phyloP scores from a whole-genome alignment of 495 filamentous ascomycete species.

The Xylaria acuta region DNA sequence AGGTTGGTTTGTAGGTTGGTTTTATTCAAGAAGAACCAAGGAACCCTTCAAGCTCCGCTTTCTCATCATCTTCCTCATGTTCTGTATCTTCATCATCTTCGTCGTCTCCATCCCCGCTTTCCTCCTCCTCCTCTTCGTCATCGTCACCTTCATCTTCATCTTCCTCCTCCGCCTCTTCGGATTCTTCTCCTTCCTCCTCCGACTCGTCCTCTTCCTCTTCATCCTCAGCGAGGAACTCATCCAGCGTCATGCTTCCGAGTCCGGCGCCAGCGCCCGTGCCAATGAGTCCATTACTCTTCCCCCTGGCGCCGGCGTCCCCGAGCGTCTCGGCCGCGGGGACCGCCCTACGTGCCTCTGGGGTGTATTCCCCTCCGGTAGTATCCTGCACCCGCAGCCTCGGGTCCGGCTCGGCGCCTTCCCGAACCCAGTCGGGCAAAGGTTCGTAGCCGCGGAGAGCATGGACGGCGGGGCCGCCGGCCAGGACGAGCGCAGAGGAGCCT shows the following conservation, averaged over 20 bases:
- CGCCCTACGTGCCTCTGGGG: constrained; percentile 44
- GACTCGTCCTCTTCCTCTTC: constrained; percentile 54
- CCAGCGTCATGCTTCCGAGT: constrained; percentile 72
- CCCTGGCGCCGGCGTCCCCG: constrained; percentile 57
- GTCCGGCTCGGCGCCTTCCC: constrained; percentile 79
- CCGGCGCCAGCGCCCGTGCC: constrained; percentile 49
- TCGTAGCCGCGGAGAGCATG: constrained; percentile 78
- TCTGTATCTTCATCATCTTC: constrained; percentile 52
- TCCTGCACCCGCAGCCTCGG: constrained; percentile 68
- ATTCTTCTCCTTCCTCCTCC: constrained; percentile 53
- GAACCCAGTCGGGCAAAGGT: constrained; percentile 82
- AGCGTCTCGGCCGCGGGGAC: constrained; percentile 70
- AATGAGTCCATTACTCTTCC: constrained; percentile 60
- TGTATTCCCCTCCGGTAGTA: constrained; percentile 41
- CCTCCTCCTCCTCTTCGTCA: constrained; percentile 34
- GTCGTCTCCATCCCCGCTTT: constrained; percentile 47
- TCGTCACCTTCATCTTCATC: constrained; percentile 37
- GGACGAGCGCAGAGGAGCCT: constrained; percentile 82
- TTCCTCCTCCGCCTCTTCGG: constrained; percentile 44
- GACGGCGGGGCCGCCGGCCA: constrained; percentile 74
- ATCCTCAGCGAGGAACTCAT: constrained; percentile 87
- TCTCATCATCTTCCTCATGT: constrained; percentile 35
- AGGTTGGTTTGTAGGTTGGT: neutral
- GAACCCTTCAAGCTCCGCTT: constrained; percentile 43
- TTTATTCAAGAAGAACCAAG: constrained; percentile 33